Evolutionary conservation across 2,329 filamentous ascomycete genomes (phyloP), one percentile per base, ranked within the genome.

Genomic region (Shiraia bambusicola): DNA sequence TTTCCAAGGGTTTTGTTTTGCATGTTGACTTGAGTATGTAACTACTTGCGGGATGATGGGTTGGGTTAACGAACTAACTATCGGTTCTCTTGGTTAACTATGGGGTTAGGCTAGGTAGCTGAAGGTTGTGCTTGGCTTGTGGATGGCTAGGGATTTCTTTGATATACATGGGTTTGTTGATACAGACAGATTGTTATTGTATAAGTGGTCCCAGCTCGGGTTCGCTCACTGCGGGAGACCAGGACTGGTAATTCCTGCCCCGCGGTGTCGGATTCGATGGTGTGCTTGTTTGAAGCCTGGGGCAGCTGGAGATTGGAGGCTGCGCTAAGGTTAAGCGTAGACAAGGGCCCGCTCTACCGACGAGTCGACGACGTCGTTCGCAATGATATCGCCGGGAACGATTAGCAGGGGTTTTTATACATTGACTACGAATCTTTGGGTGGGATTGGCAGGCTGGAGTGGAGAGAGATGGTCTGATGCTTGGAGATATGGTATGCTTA

Each of bases 241-340:
- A 30, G n/a, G 37, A 32, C 31, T 42, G 33, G 36, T 15, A 16
- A 24, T 26, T 13, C 31, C 19, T 35, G 31, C 34, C 42, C 43
- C 39, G 35, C 26, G 17, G 39, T 27, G 19, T 28, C 27, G 43
- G 43, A 46, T 46, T 42, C 19, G 39, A 26, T 24, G 39, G 39
- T 26, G 28, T 9, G 19, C 16, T 25, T n/a, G 14, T 28, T n/a
- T 8, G 9, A 36, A 25, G n/a, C n/a, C 38, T 30, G 19, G 27
- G 19, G 15, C 19, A 40, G 37, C 42, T 45, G 37, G 36, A 28
- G n/a, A 28, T 29, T 45, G 40, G 42, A 34, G n/a, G 22, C 13
- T 16, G 24, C 42, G 37, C 42, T 45, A 45, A 32, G 27, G 14
- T 28, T 28, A 44, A 31, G 36, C 36, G 31, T 24, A 14, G 29